Conservation (phyloP, 106 monocot species). For the Dendrobium officinale region DNA sequence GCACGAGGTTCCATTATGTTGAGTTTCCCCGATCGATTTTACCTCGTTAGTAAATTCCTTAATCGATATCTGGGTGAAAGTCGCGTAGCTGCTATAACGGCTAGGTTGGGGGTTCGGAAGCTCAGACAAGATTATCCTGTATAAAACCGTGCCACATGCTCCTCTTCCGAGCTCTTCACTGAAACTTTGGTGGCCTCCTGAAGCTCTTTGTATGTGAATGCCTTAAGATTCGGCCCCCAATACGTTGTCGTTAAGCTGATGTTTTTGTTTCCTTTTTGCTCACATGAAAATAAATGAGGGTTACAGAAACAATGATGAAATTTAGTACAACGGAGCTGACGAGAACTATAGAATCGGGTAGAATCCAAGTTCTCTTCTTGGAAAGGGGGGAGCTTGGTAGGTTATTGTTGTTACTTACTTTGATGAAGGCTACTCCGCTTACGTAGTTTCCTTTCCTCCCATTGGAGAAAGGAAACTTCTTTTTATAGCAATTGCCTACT, state of each 20-base stretch:
- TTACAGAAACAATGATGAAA: background rate
- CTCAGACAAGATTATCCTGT: conserved; percentile 22
- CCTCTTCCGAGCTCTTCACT: conserved; percentile 35
- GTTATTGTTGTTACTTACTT: background rate
- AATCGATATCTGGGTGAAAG: conserved; percentile 18
- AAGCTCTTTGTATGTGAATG: conserved; percentile 32
- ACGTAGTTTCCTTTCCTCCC: background rate
- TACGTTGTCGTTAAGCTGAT: background rate
- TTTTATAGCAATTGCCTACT: background rate
- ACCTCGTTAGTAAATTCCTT: conserved; percentile 49
- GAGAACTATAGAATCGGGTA: background rate
- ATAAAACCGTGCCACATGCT: conserved; percentile 57
- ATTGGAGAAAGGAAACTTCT: background rate
- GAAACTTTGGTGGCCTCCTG: conserved; percentile 45
- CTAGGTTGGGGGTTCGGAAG: conserved; percentile 44
- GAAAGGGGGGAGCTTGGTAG: background rate
- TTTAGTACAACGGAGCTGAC: background rate
- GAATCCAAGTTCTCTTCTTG: background rate
- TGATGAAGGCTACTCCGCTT: background rate
- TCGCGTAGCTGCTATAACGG: conserved; percentile 52
- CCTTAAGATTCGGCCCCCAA: background rate
- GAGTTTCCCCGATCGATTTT: conserved; percentile 30
- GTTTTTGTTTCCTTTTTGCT: background rate
- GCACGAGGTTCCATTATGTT: conserved; percentile 59
- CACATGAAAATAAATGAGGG: background rate